Evolutionary conservation across 768 basidiomycete species (phyloP).

Genomic region (Termitomyces sp.): DNA sequence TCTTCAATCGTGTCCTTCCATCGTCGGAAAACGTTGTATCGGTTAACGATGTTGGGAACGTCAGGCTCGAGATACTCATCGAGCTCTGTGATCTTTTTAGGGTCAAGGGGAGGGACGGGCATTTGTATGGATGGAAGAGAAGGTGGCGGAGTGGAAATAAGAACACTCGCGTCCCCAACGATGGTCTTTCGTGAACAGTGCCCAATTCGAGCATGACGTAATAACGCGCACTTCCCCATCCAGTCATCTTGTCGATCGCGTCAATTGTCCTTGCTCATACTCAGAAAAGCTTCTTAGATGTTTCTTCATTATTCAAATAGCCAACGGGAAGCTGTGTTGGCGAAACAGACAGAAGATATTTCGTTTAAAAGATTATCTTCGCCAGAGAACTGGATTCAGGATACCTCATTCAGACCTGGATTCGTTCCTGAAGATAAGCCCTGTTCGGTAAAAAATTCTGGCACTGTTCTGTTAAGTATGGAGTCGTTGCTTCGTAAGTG

Average conservation of each 20-base stretch:
- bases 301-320: background rate
- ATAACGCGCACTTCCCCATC: constrained; percentile 8
- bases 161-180: background rate
- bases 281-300: no score
- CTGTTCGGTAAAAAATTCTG: no score
- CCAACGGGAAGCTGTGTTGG: background rate
- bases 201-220: constrained; percentile 16
- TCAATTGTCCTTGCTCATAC: background rate
- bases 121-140: constrained; percentile 21
- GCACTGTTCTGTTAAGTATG: no score
- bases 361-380: background rate
- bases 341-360: background rate
- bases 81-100: constrained; percentile 53
- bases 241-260: background rate
- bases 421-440: background rate
- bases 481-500: no score
- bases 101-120: constrained; percentile 47
- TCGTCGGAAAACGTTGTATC: constrained; percentile 64
- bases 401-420: background rate
- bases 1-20: constrained; percentile 76
- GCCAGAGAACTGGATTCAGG: background rate
- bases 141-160: constrained; percentile 19
- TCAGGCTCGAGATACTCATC: constrained; percentile 79
- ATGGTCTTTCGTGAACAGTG: background rate
- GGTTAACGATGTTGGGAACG: constrained; percentile 61